These are phyloP conservation scores for Xylariaceae sp. DNA, from an alignment of 2,329 filamentous ascomycete genomes.

Conservation along the genomic window DNA sequence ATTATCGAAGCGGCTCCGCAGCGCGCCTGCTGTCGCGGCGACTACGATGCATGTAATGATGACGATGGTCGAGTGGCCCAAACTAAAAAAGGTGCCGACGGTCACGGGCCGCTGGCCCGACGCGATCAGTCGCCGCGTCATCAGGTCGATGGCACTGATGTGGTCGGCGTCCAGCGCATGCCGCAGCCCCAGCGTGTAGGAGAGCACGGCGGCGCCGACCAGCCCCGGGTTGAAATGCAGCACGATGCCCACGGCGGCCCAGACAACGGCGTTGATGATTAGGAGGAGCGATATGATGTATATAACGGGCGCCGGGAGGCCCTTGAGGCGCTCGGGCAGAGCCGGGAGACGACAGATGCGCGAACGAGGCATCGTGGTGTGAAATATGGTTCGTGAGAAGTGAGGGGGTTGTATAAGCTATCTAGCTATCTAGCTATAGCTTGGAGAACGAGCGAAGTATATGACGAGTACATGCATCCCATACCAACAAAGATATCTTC, in stretches of 20 bases:
- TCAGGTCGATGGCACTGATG: conserved; percentile 84
- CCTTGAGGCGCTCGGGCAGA: conserved; percentile 32
- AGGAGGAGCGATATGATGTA: conserved; percentile 60
- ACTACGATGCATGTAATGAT: conserved; percentile 90
- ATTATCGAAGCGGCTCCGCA: conserved; percentile 79
- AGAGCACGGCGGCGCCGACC: conserved; percentile 80
- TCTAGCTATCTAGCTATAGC: too few relatives aligned
- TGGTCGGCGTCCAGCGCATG: conserved; percentile 99
- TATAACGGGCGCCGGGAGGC: conserved; percentile 45
- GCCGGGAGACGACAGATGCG: conserved; percentile 13
- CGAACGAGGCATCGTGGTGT: conserved; percentile 7
- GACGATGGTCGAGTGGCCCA: conserved; percentile 94
- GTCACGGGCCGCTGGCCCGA: conserved; percentile 86
- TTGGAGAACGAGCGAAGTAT: not conserved
- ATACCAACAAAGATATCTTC: too few relatives aligned
- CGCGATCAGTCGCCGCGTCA: conserved; percentile 88
- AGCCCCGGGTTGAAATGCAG: conserved; percentile 65
- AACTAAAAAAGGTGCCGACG: conserved; percentile 92
- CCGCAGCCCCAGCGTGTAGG: conserved; percentile 87
- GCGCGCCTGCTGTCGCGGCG: conserved; percentile 84
- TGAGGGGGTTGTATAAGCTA: not conserved
- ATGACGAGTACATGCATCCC: not conserved
- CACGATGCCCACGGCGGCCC: conserved; percentile 60
- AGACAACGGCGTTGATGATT: conserved; percentile 59
- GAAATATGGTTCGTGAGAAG: not conserved